Percentiles rank a stretch among this genome's conserved stretches.
These are phyloP conservation scores for Solanum hybrid DNA, from an alignment of 305 asterid genomes.

Conservation along the genomic window DNA sequence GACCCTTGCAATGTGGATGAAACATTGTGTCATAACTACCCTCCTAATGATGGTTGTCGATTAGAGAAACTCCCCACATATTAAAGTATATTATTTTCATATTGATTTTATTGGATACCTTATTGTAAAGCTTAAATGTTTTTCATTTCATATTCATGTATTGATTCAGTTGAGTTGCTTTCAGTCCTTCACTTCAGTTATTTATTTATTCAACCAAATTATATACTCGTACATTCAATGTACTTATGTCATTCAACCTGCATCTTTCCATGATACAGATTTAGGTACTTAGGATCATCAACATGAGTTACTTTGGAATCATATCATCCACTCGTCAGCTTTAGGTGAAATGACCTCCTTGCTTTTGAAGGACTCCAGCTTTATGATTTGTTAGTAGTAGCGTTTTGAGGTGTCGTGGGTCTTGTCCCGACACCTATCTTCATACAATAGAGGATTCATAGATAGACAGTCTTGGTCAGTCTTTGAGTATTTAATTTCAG, in stretches of 20 bases:
- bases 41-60: background rate
- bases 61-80: background rate
- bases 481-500: no score
- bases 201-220: background rate
- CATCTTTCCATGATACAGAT: background rate
- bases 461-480: no score
- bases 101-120: background rate
- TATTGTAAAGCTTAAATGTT: background rate
- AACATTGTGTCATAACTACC: background rate
- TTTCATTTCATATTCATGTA: background rate
- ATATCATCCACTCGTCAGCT: no score
- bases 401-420: no score
- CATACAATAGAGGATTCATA: no score
- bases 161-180: background rate
- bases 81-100: background rate
- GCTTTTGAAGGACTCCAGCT: no score
- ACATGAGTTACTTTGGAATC: no score
- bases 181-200: background rate
- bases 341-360: no score
- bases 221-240: background rate
- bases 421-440: no score
- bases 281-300: background rate
- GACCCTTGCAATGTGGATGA: background rate
- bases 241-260: background rate
- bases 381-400: no score